Conservation (phyloP, 2,329 filamentous ascomycete species). For the Aureobasidium leucospermi region DNA sequence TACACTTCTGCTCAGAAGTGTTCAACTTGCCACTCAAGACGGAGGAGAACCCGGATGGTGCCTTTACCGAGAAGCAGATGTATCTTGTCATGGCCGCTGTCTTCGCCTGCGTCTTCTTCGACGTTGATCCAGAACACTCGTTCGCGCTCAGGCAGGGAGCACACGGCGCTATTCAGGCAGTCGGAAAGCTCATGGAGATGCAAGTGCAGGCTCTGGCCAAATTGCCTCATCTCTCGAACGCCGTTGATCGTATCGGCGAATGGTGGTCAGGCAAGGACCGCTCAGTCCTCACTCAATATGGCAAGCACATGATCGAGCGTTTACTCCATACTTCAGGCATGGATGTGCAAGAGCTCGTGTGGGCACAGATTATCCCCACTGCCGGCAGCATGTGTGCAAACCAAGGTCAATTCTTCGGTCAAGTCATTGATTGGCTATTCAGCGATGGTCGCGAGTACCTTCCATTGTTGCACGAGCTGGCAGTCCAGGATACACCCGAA, state of each 20-base stretch:
- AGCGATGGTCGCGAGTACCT: slow-evolving; percentile 40
- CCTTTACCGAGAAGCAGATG: slow-evolving; percentile 48
- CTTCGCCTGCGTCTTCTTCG: slow-evolving; percentile 49
- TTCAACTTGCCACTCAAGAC: slow-evolving; percentile 52
- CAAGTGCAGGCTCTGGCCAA: slow-evolving; percentile 39
- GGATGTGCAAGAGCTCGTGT: slow-evolving; percentile 45
- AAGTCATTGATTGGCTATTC: slow-evolving; percentile 52
- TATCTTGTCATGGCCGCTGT: slow-evolving; percentile 47
- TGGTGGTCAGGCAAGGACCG: slow-evolving; percentile 8
- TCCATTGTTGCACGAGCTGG: slow-evolving; percentile 41
- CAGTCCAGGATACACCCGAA: slow-evolving; percentile 36
- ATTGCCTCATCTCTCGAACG: slow-evolving; percentile 30
- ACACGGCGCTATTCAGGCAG: slow-evolving; percentile 38
- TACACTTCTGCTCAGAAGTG: slow-evolving; percentile 48
- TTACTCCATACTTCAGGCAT: slow-evolving; percentile 40
- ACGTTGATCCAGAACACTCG: slow-evolving; percentile 45
- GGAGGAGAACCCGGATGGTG: slow-evolving; percentile 40
- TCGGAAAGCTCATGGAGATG: slow-evolving; percentile 43
- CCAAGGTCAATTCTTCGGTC: slow-evolving; percentile 51
- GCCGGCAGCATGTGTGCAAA: slow-evolving; percentile 50
- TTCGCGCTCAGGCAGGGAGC: slow-evolving; percentile 46
- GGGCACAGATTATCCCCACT: slow-evolving; percentile 51
- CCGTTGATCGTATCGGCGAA: slow-evolving; percentile 4
- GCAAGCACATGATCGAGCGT: slow-evolving; percentile 48
- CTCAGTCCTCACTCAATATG: slow-evolving; percentile 44